Base-by-base conservation (phyloP, 441 rosid species). In the Bocquillonia castaneifolia region DNA sequence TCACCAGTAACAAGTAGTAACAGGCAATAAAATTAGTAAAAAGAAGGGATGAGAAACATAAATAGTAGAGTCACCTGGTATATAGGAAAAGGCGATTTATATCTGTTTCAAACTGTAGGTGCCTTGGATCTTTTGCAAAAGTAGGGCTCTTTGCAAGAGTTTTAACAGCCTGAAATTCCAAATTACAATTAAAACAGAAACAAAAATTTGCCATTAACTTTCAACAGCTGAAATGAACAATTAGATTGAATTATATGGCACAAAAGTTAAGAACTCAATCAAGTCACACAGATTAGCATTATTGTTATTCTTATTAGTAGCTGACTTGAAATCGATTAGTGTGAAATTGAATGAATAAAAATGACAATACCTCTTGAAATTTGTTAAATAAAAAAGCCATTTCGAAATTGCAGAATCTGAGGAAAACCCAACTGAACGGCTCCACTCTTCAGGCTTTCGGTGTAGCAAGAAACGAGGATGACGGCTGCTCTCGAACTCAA, bases 81-180 rank as follows among this genome's bases (percentile, higher is more conserved):
- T 73, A 88, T 37, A 93, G 75, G 72, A 93, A 90, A 54, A 90
- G 92, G 20, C 86, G 86, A 77, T 88, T 90, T 29, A 84, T 77
- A 72, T 93, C 97, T 0, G 85, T 79, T 85, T 90, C 96, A 45
- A 87, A 88, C 45, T 90, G 98, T 18, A 93, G 68, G 68, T 86
- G 86, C 81, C 86, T 83, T 37, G 91, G 88, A 70, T 84, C 77
- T 80, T 72, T 87, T 32, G 87, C 81, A 70, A 92, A 92, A 31
- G 84, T 85, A 2, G 81, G 85, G 67, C 86, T 90, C 72, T 81
- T 86, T 29, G 91, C 96, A 34, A 93, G 82, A 70, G 66, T 72
- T 68, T 83, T 86, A 74, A 86, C 88, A 37, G 83, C 93, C 98
- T 93, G 79, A 0, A 78, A 81, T 48, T 58, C 74, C 36, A 6